Base-by-base conservation (phyloP, 2,329 filamentous ascomycete species). In the Arthrobotrys iridis region DNA sequence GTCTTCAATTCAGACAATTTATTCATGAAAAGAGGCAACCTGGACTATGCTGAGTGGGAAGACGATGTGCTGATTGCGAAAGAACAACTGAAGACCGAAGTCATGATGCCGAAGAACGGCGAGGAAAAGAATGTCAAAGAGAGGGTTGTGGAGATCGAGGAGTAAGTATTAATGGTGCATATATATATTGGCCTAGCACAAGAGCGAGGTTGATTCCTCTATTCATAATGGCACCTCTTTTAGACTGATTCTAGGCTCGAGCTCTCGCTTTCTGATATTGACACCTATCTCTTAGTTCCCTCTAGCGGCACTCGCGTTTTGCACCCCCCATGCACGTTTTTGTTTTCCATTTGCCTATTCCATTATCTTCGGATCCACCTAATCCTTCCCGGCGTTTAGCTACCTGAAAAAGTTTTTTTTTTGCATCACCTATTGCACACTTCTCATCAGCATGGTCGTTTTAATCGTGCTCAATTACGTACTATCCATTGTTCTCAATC, bases 31-130 rank as follows among this genome's bases (percentile, higher is more conserved):
- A 35, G 71, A 28, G 71, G 71, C 11, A 75, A 75, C 45, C 22
- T 75, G 7, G 71, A 75, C 41, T 75, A 75, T 33, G 63, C 71
- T 2, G 71, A 75, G 30, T 75, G 71, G 71, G 71, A 75, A 28
- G 71, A 75, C 3, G 71, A 75, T 40, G 71, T 75, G 7, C 37
- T 75, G 8, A 52, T 62, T 26, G 71, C 71, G 24, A 75, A 75
- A 48, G 71, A 68, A 48, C 57, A 68, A 18, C 13, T 75, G 48
- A 68, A 37, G 20, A 52, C 63, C 11, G 41, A 63, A 3, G 71
- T 75, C 11, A 75, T 68, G 71, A 63, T 58, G 48, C 71, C 71
- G 5, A 45, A 48, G 22, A 46, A 62, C 3, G 46, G 40, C 5
- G 57, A 63, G 30, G 59, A 68, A 35, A 30, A 13, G 10, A 58